phyloP scores from a whole-genome alignment of 2,329 filamentous ascomycete species.

The Tolypocladium sp. region DNA sequence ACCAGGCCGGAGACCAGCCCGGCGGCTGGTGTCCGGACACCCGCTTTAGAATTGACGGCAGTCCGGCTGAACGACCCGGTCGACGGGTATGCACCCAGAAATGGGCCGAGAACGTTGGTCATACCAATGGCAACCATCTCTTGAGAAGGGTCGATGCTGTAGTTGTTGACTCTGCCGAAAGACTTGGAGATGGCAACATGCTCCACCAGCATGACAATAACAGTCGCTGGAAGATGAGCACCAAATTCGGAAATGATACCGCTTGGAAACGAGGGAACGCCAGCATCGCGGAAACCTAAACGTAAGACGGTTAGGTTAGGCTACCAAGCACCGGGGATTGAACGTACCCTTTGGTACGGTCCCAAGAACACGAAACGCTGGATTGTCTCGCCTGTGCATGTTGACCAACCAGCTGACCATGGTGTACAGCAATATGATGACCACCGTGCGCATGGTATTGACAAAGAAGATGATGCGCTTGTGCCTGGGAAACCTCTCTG shows the following conservation, averaged over 20 bases:
- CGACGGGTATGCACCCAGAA: conserved; percentile 83
- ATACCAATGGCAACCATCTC: conserved; percentile 93
- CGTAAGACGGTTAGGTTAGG: background rate
- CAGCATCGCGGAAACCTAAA: conserved; percentile 68
- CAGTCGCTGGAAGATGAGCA: conserved; percentile 67
- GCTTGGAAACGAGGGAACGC: conserved; percentile 58
- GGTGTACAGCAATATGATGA: conserved; percentile 87
- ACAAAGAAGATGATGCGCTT: conserved; percentile 80
- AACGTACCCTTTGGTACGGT: conserved; percentile 59
- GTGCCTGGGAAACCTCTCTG: conserved; percentile 58
- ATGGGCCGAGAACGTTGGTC: conserved; percentile 81
- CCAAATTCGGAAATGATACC: conserved; percentile 60
- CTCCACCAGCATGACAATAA: conserved; percentile 93
- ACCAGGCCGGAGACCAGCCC: conserved; percentile 81
- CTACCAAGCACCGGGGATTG: background rate
- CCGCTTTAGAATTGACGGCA: conserved; percentile 94
- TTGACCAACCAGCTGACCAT: conserved; percentile 84
- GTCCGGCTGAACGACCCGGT: conserved; percentile 96
- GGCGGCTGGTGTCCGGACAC: conserved; percentile 82
- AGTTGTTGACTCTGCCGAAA: conserved; percentile 92
- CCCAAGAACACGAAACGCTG: conserved; percentile 66
- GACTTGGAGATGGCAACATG: conserved; percentile 97
- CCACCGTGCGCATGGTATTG: conserved; percentile 82
- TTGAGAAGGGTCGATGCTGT: conserved; percentile 89
- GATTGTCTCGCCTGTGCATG: conserved; percentile 50